A percentile compares a stretch with the other conserved stretches of the same genome.
phyloP scores from a whole-genome alignment of 202 grass and related monocot species.

The Hordeum pubiflorum region DNA sequence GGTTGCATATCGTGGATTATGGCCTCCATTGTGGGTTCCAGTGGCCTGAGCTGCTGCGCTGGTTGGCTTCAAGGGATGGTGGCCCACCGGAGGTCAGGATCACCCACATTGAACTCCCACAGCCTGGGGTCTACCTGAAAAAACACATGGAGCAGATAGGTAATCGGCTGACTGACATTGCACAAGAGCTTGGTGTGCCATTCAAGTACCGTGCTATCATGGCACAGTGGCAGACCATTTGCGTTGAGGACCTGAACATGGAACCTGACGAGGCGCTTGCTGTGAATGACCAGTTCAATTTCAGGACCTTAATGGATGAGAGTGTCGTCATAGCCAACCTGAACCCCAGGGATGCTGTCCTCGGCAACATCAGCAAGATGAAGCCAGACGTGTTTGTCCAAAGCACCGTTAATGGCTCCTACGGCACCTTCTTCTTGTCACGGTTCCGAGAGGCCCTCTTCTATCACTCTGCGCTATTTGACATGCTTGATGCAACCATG shows the following conservation, averaged over 20 bases:
- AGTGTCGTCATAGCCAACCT: conserved; percentile 20
- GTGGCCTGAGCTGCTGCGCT: conserved; percentile 37
- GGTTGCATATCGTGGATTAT: conserved; percentile 53
- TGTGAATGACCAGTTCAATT: conserved; percentile 39
- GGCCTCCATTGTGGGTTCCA: conserved; percentile 48
- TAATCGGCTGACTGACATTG: conserved; percentile 31
- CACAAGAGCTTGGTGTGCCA: conserved; percentile 21
- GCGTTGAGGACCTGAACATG: conserved; percentile 25
- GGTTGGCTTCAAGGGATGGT: conserved; percentile 14
- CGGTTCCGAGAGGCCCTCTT: conserved; percentile 58
- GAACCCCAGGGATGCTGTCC: conserved; percentile 40
- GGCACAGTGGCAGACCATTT: conserved; percentile 41
- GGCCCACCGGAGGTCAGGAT: conserved; percentile 45
- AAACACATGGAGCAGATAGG: conserved; percentile 43
- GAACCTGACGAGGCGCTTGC: conserved; percentile 40
- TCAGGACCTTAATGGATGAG: conserved; percentile 50
- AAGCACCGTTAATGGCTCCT: conserved; percentile 26
- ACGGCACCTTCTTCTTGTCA: conserved; percentile 52
- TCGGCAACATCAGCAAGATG: conserved; percentile 48
- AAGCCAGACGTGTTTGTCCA: conserved; percentile 48
- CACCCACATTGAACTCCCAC: conserved; percentile 45
- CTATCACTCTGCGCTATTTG: conserved; percentile 49
- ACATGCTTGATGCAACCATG: conserved; percentile 60
- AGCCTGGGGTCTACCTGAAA: conserved; percentile 36
- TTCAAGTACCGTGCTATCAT: conserved; percentile 48